Evolutionary conservation across 2,329 filamentous ascomycete genomes (phyloP).

Genomic region (Mariannaea sp.): DNA sequence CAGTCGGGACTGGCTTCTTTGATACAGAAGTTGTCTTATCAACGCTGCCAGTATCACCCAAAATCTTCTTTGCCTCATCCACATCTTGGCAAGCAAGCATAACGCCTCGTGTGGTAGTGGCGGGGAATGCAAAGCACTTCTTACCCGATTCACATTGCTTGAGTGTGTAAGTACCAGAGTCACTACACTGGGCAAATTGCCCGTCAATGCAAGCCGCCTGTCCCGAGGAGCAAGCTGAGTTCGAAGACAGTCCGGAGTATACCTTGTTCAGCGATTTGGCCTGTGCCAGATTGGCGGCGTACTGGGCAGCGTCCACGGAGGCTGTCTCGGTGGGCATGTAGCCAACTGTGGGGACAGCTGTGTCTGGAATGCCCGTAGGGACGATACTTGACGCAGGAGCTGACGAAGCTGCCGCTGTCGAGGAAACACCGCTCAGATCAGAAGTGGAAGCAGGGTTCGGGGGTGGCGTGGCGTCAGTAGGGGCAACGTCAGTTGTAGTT

Average conservation of each 20-base stretch:
- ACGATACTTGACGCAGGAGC: conserved; percentile 16
- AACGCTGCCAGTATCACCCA: conserved; percentile 43
- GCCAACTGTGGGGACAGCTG: conserved; percentile 49
- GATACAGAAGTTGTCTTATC: conserved; percentile 13
- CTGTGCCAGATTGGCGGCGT: conserved; percentile 51
- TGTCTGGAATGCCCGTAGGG: conserved; percentile 39
- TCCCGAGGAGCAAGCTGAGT: conserved; percentile 51
- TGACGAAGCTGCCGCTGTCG: conserved; percentile 21
- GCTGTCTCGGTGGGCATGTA: conserved; percentile 45
- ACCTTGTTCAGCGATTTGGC: conserved; percentile 54
- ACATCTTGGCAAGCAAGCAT: conserved; percentile 53
- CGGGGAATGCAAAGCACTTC: conserved; percentile 60
- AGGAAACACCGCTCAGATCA: conserved; percentile 8
- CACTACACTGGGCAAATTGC: conserved; percentile 52
- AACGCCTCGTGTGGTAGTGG: conserved; percentile 54
- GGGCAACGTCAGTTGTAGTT: conserved; percentile 10
- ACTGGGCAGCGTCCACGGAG: conserved; percentile 48
- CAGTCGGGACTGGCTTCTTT: conserved; percentile 22
- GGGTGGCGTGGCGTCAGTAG: conserved; percentile 22
- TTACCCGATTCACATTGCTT: conserved; percentile 40
- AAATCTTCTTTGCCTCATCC: conserved; percentile 47
- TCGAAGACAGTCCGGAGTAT: conserved; percentile 50
- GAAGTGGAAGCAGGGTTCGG: conserved; percentile 9
- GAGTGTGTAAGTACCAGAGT: conserved; percentile 49
- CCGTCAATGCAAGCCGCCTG: conserved; percentile 60